Base-by-base conservation (phyloP, 2,329 filamentous ascomycete genomes). In the Pleomassaria siparia region DNA sequence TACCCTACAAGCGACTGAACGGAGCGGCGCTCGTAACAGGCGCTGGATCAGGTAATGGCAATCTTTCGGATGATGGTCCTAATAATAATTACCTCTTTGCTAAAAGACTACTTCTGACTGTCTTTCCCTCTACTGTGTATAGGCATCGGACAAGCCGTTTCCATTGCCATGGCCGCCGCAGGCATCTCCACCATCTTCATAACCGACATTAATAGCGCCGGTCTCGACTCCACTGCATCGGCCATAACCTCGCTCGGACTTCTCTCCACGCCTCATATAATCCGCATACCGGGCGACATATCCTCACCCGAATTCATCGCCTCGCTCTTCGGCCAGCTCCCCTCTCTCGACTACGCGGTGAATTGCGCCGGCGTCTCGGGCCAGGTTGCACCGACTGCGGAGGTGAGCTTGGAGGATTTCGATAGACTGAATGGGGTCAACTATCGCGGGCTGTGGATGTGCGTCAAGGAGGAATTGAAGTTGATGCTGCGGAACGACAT, bases 371-470 rank as follows among this genome's bases (percentile, higher is more conserved):
- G 79, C 0, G 72, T 81, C 8, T 55, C 77, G 3, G 72, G 74
- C 9, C 56, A 65, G 2, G 55, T 63, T 4, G 58, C 68, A 15
- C 64, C 71, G 22, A 75, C 74, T 1, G 56, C 72, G 24, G 77
- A 81, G 48, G 76, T 72, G 2, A 57, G 71, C 0, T 53, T 72
- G 0, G 68, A 69, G 2, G 69, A 70, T 7, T 83, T 82, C 35
- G 79, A 82, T 41, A 65, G 65, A 4, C 70, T 82, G 40, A 81
- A 75, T 29, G 72, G 65, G 22, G 69, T 82, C 52, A 83, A 83
- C 55, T 81, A 81, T 54, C 72, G 74, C 3, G 81, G 80, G 2
- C 74, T 82, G 1, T 82, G 77, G 74, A 66, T 80, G 20, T 82
- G 79, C 51, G 76, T 81, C 13, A 54, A 51, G 46, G 79, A 76